Percentiles rank a stretch among this genome's conserved stretches.
These are phyloP conservation scores for Adansonia madagascariensis DNA, from an alignment of 441 rosid species.

Conservation along the genomic window DNA sequence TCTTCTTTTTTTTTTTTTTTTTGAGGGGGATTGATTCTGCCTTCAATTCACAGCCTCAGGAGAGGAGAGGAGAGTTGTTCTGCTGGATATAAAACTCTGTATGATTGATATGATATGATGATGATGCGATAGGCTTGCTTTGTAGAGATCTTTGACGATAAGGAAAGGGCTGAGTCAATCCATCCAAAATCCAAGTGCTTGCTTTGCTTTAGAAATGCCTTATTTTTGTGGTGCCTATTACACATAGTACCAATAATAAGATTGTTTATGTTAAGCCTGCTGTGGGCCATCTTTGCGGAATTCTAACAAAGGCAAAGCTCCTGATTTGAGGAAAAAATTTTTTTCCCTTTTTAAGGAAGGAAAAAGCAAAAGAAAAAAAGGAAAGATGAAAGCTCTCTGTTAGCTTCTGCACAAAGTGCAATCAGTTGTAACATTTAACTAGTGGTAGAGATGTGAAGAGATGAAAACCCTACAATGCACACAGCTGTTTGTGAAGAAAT, in stretches of 20 bases:
- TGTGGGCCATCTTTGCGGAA: conserved; percentile 31
- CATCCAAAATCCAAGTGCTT: conserved; percentile 17
- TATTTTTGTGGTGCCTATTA: conserved; percentile 27
- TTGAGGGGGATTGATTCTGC: background rate
- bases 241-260: conserved; percentile 15
- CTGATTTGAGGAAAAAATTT: no score
- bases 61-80: background rate
- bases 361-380: no score
- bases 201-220: background rate
- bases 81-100: background rate
- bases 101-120: background rate
- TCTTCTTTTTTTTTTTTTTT: background rate
- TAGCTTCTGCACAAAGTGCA: no score
- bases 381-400: no score
- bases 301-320: no score
- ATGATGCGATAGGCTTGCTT: background rate
- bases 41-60: background rate
- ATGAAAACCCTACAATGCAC: no score
- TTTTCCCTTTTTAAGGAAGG: no score
- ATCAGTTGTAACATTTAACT: no score
- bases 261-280: background rate
- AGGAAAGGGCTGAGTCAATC: conserved; percentile 36
- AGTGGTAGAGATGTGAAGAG: no score
- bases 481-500: no score
- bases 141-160: conserved; percentile 32